Percentiles rank a stretch among this genome's conserved stretches.
Conservation (phyloP, 1,139 yeast species). For the Saccharomyces hybrid region DNA sequence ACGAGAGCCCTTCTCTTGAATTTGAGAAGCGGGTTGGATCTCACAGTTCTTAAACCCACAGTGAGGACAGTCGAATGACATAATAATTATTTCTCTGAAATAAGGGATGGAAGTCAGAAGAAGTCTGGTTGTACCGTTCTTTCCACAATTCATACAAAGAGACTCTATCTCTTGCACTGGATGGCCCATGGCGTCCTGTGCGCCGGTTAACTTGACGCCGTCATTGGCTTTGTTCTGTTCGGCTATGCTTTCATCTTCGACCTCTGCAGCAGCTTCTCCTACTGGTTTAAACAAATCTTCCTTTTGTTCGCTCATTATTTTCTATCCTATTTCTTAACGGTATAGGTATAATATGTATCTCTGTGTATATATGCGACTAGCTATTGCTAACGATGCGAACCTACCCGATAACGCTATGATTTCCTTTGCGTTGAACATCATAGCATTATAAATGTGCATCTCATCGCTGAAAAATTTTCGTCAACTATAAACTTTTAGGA, state of each 20-base stretch:
- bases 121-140: conserved; percentile 76
- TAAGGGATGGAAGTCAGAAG: conserved; percentile 84
- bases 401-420: neutral
- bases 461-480: neutral
- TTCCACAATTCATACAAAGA: conserved; percentile 90
- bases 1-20: conserved; percentile 80
- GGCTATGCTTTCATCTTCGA: conserved; percentile 18
- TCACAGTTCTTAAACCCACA: conserved; percentile 89
- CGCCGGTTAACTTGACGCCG: conserved; percentile 45
- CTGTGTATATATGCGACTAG: neutral
- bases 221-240: conserved; percentile 21
- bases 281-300: conserved; percentile 49
- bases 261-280: conserved; percentile 48
- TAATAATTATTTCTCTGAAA: conserved; percentile 83
- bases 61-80: conserved; percentile 95
- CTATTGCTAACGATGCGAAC: neutral
- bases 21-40: conserved; percentile 86
- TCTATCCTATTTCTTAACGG: neutral
- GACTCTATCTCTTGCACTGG: conserved; percentile 95
- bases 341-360: neutral
- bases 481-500: neutral
- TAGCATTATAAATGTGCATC: neutral
- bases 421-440: neutral
- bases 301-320: conserved; percentile 7
- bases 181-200: conserved; percentile 77